These are phyloP conservation scores for Calonectria montana DNA, from an alignment of 2,329 filamentous ascomycete genomes.

Conservation along the genomic window DNA sequence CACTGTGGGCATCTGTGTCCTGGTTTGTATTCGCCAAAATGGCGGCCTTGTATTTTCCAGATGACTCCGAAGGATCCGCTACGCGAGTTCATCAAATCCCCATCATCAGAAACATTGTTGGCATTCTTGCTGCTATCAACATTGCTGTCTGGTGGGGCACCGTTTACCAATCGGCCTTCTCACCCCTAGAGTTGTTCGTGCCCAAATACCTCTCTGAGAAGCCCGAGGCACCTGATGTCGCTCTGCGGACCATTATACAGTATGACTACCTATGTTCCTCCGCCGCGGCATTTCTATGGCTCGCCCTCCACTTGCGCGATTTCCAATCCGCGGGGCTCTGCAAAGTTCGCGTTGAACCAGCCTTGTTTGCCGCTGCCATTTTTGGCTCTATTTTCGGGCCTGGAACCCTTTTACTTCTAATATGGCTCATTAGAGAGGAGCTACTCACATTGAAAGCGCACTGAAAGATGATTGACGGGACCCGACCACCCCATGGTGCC, in stretches of 20 bases:
- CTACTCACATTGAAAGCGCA: constrained; percentile 9
- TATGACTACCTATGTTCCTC: constrained; percentile 43
- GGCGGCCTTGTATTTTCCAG: background rate
- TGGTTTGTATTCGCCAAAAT: constrained; percentile 29
- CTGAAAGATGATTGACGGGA: background rate
- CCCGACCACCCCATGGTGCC: background rate
- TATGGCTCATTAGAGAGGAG: constrained; percentile 37
- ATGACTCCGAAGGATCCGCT: background rate
- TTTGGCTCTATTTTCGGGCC: constrained; percentile 23
- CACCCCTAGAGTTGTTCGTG: constrained; percentile 32
- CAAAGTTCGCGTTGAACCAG: constrained; percentile 17
- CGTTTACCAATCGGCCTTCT: constrained; percentile 1
- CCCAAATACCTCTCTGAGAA: constrained; percentile 36
- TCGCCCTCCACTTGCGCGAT: constrained; percentile 37
- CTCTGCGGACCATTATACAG: constrained; percentile 39
- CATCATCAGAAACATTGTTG: constrained; percentile 10
- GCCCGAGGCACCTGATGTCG: constrained; percentile 24
- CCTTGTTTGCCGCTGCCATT: background rate
- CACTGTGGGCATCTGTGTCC: constrained; percentile 36
- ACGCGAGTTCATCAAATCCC: background rate
- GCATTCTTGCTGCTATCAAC: constrained; percentile 7
- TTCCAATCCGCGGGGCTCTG: constrained; percentile 34
- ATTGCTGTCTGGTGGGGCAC: constrained; percentile 36
- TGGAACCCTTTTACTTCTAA: constrained; percentile 27
- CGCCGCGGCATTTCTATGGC: constrained; percentile 35